These are phyloP conservation scores for Letharia columbiana DNA, from an alignment of 495 filamentous ascomycete genomes.

Conservation along the genomic window DNA sequence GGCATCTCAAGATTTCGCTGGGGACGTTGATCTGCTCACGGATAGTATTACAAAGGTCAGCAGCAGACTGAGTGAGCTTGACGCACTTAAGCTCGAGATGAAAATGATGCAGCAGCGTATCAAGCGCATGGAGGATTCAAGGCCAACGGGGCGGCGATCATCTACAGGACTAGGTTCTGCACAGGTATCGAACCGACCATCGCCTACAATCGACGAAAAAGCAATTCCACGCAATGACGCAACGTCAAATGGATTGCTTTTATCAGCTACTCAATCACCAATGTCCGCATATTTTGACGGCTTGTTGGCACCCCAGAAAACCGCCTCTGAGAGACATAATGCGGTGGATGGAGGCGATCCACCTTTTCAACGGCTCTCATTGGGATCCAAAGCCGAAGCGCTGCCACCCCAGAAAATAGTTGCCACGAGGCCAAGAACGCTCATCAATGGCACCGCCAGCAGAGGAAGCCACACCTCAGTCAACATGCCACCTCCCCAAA, in stretches of 20 bases:
- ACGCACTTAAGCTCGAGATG: constrained; percentile 17
- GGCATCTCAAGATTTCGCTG: background rate
- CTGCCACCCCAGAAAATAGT: background rate
- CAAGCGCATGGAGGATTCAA: constrained; percentile 13
- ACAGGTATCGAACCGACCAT: background rate
- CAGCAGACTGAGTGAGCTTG: constrained; percentile 9
- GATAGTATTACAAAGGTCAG: constrained; percentile 1
- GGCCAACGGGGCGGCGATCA: background rate
- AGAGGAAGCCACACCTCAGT: background rate
- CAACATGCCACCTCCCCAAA: background rate
- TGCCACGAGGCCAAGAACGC: background rate
- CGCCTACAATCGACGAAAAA: background rate
- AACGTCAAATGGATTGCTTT: background rate
- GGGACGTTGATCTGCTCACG: constrained; percentile 1
- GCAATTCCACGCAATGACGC: background rate
- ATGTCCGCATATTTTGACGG: background rate
- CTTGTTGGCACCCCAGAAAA: background rate
- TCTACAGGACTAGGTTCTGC: background rate
- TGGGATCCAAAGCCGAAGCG: background rate
- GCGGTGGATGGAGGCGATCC: background rate
- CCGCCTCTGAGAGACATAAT: background rate
- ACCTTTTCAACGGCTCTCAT: background rate
- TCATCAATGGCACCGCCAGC: background rate
- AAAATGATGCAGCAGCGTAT: constrained; percentile 17
- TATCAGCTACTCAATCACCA: background rate